Evolutionary conservation across 768 basidiomycete genomes (phyloP), one percentile per base, ranked within the genome.

Genomic region (Pleurotus ostreatus): DNA sequence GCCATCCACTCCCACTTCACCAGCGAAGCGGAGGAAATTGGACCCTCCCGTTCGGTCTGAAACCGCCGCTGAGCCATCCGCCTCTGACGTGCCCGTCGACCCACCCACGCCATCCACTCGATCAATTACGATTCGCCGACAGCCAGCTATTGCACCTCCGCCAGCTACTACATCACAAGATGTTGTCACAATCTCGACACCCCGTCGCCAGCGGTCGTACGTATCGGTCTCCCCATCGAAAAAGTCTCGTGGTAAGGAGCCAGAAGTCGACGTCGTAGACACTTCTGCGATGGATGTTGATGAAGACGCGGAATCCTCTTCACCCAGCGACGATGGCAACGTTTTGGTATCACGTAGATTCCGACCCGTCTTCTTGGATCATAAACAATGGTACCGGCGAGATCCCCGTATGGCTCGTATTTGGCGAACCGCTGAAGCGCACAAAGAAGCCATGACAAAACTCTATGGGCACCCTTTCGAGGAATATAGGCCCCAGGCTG

Each of bases 341-440:
- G 26, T 8, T 51, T 62, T 46, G 2, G 51, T 57, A 1, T 49
- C 46, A 7, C 59, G 74, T 5, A 75, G 79, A 6, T 81, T 79
- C 60, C 70, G 77, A 8, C 75, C 80, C 6, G 70, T 81, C 12
- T 82, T 80, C 65, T 66, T 74, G 2, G 79, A 80, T 59, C 73
- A 76, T n/a, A 62, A 71, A 49, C 78, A 81, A 46, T 82, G 81
- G 81, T 68, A 64, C 22, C 65, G 66, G 25, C 62, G 64, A 30
- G 81, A 81, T 60, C 77, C 70, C 34, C 68, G 73, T 23, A 46
- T 75, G 13, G 65, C 59, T 6, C 62, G 61, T 22, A 60, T 71
- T 1, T 68, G 70, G 69, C 70, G 59, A 51, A 63, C 63, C 56
- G 65, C 59, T 11, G 66, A 67, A 51, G 59, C 60, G 45, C 56